phyloP scores from a whole-genome alignment of 75 land plant species.

The Cryptomeria japonica region DNA sequence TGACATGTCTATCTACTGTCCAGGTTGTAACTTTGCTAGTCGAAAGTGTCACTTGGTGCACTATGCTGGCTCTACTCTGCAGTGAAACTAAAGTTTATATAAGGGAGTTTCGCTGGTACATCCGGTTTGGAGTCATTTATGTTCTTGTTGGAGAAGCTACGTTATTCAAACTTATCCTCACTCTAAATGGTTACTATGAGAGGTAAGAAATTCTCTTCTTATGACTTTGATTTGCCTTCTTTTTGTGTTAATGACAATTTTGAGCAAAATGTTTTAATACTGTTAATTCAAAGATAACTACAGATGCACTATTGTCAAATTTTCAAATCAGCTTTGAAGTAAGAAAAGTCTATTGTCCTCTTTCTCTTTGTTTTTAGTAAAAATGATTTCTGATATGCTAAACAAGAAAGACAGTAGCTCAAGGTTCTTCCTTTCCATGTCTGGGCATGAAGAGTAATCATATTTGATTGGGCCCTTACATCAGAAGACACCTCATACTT shows the following conservation, averaged over 20 bases:
- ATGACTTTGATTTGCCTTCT: neutral
- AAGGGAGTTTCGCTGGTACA: constrained; percentile 74
- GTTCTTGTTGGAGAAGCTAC: constrained; percentile 75
- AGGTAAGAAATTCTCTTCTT: constrained; percentile 34
- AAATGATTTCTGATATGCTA: neutral
- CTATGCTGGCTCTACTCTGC: constrained; percentile 51
- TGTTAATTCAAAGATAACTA: neutral
- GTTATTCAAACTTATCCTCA: constrained; percentile 56
- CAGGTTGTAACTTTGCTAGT: constrained; percentile 65
- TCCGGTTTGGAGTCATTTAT: constrained; percentile 86
- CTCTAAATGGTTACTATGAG: constrained; percentile 48
- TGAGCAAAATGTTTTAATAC: neutral
- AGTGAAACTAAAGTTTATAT: constrained; percentile 79
- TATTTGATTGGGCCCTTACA: neutral
- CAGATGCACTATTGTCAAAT: neutral
- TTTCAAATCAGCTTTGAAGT: neutral
- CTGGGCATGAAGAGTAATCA: neutral
- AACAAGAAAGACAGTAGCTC: neutral
- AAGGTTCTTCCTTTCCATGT: neutral
- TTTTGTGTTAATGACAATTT: neutral
- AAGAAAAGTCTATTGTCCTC: neutral
- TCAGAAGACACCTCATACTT: neutral
- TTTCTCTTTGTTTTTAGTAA: neutral
- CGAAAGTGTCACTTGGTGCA: constrained; percentile 71
- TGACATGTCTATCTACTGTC: constrained; percentile 3